Evolutionary conservation across 495 filamentous ascomycete species (phyloP), one percentile per base, ranked within the genome.

Genomic region (Aspergillus indologenus): DNA sequence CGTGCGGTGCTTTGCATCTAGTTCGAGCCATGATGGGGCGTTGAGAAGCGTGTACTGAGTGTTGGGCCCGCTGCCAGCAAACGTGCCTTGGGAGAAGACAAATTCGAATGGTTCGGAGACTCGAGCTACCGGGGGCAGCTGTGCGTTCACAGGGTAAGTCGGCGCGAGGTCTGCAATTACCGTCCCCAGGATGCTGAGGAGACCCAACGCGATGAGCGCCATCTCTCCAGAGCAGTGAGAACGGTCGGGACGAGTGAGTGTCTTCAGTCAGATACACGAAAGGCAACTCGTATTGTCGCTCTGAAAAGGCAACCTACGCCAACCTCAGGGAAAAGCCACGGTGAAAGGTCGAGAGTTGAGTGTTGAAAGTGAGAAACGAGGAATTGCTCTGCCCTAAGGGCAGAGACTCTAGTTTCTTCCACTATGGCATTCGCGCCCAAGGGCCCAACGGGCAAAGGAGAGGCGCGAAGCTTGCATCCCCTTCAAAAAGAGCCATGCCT

Each of bases 101-200:
- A 91, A 92, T 40, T 71, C 75, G 71, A 87, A 92, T 0, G 78
- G 74, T 60, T 87, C 61, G 9, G 79, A 80, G 6, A 87, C 77
- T 54, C 87, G 82, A 3, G 88, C 90, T 53, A 91, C 85, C 4
- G 87, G 87, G 42, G 89, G 89, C 12, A 91, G 79, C 66, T 94
- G 89, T 5, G 88, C 80, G 69, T 91, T 91, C 61, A 92, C 79
- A 0, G 88, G 88, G 53, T 90, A 87, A 40, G 82, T 81, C 51
- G 86, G 75, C 55, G 68, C 59, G 54, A 81, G 77, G 49, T 66
- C 69, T 46, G 83, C 83, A 51, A 66, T 61, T 18, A 76, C 74
- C 31, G 59, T 60, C 52, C 69, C 62, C 23, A 76, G 53, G 18
- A 80, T 56, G 31, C 64, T 59, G 64, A 79, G 56, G 31, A 72